Evolutionary conservation across 1,284 basidiomycete species (phyloP).

Genomic region (Fomitopsis palustris): DNA sequence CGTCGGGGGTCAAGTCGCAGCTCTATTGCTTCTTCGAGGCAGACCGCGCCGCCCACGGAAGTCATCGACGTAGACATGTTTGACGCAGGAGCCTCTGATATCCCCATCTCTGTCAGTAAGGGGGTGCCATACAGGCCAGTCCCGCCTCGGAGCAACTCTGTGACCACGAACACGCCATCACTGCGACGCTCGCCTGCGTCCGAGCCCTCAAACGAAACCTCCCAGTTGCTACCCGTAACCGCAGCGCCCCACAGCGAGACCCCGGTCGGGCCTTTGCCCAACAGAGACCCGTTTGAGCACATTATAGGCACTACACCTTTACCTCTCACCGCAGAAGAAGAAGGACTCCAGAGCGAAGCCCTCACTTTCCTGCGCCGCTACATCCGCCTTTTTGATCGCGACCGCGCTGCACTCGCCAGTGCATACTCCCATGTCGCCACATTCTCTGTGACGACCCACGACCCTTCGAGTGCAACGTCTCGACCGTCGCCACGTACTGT

Average conservation of each 20-base stretch:
- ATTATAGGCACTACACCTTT: background rate
- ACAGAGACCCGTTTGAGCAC: background rate
- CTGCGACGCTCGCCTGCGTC: too few relatives aligned
- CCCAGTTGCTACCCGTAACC: background rate
- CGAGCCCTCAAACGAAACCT: background rate
- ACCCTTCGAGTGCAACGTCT: background rate
- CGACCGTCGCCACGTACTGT: background rate
- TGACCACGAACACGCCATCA: too few relatives aligned
- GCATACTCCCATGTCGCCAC: constrained; percentile 24
- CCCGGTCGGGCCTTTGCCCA: background rate
- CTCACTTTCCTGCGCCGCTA: constrained; percentile 15
- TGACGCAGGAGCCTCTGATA: background rate
- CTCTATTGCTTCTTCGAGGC: background rate
- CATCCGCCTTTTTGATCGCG: constrained; percentile 16
- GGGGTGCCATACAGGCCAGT: background rate
- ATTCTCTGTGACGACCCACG: constrained; percentile 17
- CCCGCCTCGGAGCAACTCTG: background rate
- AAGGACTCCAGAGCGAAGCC: background rate
- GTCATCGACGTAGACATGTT: constrained; percentile 1
- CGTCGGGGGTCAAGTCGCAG: background rate
- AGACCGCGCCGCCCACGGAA: background rate
- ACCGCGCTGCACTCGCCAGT: constrained; percentile 21
- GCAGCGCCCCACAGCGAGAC: background rate
- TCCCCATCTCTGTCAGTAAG: background rate
- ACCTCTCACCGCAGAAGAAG: background rate